These are phyloP conservation scores for Cryomyces minteri DNA, from an alignment of 495 filamentous ascomycete species.

Conservation along the genomic window DNA sequence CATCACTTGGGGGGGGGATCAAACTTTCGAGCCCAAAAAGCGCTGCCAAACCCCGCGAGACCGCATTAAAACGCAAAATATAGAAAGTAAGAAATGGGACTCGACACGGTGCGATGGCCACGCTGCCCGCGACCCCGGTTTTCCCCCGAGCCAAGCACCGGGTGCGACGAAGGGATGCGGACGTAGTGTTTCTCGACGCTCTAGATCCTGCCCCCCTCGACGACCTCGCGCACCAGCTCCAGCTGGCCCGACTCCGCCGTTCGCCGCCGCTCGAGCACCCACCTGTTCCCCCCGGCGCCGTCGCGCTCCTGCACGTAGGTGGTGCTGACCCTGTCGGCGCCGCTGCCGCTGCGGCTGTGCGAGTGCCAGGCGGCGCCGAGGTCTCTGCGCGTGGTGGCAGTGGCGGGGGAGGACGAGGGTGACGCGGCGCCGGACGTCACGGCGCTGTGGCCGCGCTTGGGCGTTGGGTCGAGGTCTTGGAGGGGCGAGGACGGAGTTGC, in stretches of 20 bases:
- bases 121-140: too few species aligned
- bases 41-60: too few species aligned
- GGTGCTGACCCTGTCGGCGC: slow-evolving; percentile 15
- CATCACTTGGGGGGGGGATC: too few species aligned
- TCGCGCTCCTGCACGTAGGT: slow-evolving; percentile 21
- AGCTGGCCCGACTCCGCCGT: slow-evolving; percentile 21
- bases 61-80: too few species aligned
- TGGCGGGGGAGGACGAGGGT: too few species aligned
- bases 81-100: too few species aligned
- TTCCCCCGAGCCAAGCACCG: too few species aligned
- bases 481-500: background rate
- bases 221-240: slow-evolving; percentile 21
- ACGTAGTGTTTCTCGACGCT: background rate
- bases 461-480: background rate
- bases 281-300: slow-evolving; percentile 13
- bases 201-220: slow-evolving; percentile 22
- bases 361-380: too few species aligned
- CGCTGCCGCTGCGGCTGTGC: slow-evolving; percentile 19
- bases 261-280: slow-evolving; percentile 23
- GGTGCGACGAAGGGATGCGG: too few species aligned
- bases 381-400: too few species aligned
- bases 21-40: too few species aligned
- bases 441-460: background rate
- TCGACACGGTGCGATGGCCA: too few species aligned
- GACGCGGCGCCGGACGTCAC: background rate